Base-by-base conservation (phyloP, 192 early-diverging fungal species). In the Podila minutissima region DNA sequence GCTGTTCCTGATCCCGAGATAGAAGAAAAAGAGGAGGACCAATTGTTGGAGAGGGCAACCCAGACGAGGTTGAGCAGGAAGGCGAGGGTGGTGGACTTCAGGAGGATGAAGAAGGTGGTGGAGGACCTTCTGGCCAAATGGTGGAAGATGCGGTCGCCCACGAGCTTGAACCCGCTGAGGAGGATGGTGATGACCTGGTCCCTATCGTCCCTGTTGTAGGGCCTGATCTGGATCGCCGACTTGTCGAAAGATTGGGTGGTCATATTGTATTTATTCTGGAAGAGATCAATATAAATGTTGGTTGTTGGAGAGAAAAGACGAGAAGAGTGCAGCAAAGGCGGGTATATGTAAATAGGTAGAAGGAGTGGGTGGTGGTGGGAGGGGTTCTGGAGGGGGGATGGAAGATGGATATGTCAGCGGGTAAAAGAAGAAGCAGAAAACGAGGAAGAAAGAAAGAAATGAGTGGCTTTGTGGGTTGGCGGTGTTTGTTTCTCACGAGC, bases 111-210 rank as follows among this genome's bases (percentile, higher is more conserved):
- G 22, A 81, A 48, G 35, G 41, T n/a, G 13, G 70, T 81, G 17
- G 38, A 24, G 48, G 38, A 31, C 24, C 48, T 50, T 31, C 24
- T 72, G 38, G 57, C 29, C 8, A 32, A 53, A 5, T 33, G 28
- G 28, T 35, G 57, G 51, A 72, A 64, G 32, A 72, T 17, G 3
- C 64, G 69, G 1, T 19, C 13, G 19, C 49, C 49, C 17, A 68
- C 53, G 9, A 41, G 59, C 0, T 29, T 26, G 57, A 73, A 69
- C 3, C 77, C 77, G 3, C 15, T 11, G 28, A 66, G 7, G 4
- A 81, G 61, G 57, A 69, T 69, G 41, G 53, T n/a, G 19, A 57
- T 12, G 62, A 81, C 77, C 57, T 81, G 77, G 12, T 73, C 77
- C 9, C 67, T 2, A 41, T 81, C 77, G 8, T 69, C 66, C 22